phyloP scores from a whole-genome alignment of 495 filamentous ascomycete genomes.

The Aspergillus sclerotiicarbonarius region DNA sequence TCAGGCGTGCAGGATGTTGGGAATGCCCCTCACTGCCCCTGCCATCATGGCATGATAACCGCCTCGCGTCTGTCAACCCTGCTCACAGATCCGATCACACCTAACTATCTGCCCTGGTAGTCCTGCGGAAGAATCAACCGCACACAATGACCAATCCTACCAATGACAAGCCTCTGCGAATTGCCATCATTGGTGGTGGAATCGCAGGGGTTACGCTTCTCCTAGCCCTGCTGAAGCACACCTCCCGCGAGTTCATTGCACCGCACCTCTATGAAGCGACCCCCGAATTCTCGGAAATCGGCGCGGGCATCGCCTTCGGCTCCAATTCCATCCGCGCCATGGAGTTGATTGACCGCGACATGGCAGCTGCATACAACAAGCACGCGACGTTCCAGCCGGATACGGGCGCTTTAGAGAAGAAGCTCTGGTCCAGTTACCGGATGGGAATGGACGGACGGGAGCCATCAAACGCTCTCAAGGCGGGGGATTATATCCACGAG shows the following conservation, averaged over 20 bases:
- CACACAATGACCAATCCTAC: neutral
- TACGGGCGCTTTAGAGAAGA: conserved; percentile 2
- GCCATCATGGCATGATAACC: too few species aligned
- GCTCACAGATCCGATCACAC: too few species aligned
- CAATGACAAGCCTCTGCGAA: neutral
- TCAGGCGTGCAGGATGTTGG: too few species aligned
- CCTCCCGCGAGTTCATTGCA: neutral
- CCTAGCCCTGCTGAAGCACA: conserved; percentile 8
- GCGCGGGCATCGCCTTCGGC: conserved; percentile 10
- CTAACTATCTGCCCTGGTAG: too few species aligned
- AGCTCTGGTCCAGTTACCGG: conserved; percentile 2
- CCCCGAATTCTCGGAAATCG: conserved; percentile 3
- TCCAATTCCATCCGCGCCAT: conserved; percentile 3
- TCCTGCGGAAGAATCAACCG: too few species aligned
- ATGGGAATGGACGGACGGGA: conserved; percentile 7
- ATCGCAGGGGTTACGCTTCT: conserved; percentile 7
- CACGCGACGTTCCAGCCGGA: neutral
- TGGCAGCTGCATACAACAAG: neutral
- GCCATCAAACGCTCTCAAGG: neutral
- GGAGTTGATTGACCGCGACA: neutral
- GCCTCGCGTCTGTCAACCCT: too few species aligned
- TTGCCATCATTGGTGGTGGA: conserved; percentile 18
- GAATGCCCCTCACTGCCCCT: too few species aligned
- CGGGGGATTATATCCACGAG: neutral
- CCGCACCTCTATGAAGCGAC: conserved; percentile 9